Base-by-base conservation (phyloP, 2,329 filamentous ascomycete species). In the Colletotrichum phormii region DNA sequence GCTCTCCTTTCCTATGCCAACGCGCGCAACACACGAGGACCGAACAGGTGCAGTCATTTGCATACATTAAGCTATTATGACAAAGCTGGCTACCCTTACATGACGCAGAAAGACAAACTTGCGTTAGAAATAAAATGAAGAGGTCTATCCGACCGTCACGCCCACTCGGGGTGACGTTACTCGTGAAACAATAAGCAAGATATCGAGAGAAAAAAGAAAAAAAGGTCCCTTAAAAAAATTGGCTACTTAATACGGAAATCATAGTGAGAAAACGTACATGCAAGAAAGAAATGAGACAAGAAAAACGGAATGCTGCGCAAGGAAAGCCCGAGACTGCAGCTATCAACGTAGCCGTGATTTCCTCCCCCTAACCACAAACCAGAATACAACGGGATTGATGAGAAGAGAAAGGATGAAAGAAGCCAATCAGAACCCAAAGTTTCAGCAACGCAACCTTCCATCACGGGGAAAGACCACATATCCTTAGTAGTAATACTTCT, bases 21-120 rank as follows among this genome's bases (percentile, higher is more conserved):
- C n/a, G n/a, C n/a, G n/a, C 7, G 6, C 33, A 35, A 11, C 33
- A 35, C 9, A 35, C 5, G 33, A 6, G 33, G 6, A 35, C 33
- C 33, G 33, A 35, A 4, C 26, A 26, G 26, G 2, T 26, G 26
- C 26, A 26, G 26, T 26, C 26, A 35, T 35, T 35, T 35, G 33
- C 5, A 35, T 35, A 35, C 2, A 49, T n/a, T 49, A 18, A 11
- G 42, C 18, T 49, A n/a, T 49, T n/a, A n/a, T 29, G n/a, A 18
- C 4, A 54, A 54, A 24, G 51, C 26, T 29, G 13, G 22, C 51
- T 29, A 7, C 13, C 37, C 37, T 5, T 42, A 54, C 11, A 54
- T 54, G 13, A 54, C 51, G 26, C 51, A 54, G 22, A 54, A 63
- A 24, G 59, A 11, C 29, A 63, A 63, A 63, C 46, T 53, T 63